Percentiles rank a stretch among this genome's conserved stretches.
phyloP scores from a whole-genome alignment of 805 yeast genomes.

The Kluyveromyces lactis region DNA sequence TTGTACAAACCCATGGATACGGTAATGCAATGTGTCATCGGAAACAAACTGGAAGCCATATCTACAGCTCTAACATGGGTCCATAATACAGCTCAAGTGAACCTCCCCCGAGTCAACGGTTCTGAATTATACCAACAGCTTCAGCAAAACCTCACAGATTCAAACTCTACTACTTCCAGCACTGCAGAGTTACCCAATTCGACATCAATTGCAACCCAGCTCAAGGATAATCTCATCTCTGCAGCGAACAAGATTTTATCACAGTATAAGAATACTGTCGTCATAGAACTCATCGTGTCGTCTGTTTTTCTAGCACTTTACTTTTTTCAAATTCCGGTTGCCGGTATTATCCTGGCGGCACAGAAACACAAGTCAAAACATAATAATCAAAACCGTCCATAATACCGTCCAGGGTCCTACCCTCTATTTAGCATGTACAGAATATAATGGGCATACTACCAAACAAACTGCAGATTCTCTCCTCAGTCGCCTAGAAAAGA shows the following conservation, averaged over 20 bases:
- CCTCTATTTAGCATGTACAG: too few species aligned
- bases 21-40: conserved; percentile 73
- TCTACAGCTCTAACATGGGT: conserved; percentile 78
- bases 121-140: conserved; percentile 22
- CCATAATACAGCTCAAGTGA: conserved; percentile 48
- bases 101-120: conserved; percentile 44
- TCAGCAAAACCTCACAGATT: neutral
- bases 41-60: conserved; percentile 56
- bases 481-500: too few species aligned
- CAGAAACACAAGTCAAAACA: too few species aligned
- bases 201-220: conserved; percentile 1
- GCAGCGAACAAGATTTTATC: conserved; percentile 7
- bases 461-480: too few species aligned
- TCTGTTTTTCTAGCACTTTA: conserved; percentile 39
- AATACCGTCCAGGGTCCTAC: too few species aligned
- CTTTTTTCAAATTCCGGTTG: conserved; percentile 38
- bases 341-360: conserved; percentile 14
- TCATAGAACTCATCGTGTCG: conserved; percentile 41
- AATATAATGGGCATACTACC: too few species aligned
- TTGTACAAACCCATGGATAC: conserved; percentile 54
- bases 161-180: neutral
- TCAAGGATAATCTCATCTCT: conserved; percentile 1
- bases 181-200: neutral
- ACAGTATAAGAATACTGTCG: conserved; percentile 30
- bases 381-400: too few species aligned